phyloP scores from a whole-genome alignment of 2,329 filamentous ascomycete species.

The Zymoseptoria passerinii region DNA sequence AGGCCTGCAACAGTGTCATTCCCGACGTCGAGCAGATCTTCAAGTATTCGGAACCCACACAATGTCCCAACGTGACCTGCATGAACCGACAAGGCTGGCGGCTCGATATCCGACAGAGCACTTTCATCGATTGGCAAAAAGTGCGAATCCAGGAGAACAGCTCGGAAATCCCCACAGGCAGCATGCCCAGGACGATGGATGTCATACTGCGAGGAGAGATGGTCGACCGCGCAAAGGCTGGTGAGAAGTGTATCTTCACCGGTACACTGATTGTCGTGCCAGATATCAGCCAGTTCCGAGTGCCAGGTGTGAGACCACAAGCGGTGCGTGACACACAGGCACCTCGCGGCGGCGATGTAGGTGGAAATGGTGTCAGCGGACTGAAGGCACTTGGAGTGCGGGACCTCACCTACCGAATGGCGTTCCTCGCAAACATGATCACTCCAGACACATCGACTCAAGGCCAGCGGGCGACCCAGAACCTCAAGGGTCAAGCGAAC shows the following conservation, averaged over 20 bases:
- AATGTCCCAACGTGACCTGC: conserved; percentile 83
- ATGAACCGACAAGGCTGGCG: conserved; percentile 90
- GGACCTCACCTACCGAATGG: conserved; percentile 88
- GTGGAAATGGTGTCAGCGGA: conserved; percentile 76
- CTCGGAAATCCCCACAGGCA: conserved; percentile 93
- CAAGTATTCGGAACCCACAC: conserved; percentile 90
- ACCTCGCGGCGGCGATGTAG: conserved; percentile 61
- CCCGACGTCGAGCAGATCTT: conserved; percentile 96
- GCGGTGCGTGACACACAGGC: conserved; percentile 76
- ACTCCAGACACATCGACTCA: conserved; percentile 76
- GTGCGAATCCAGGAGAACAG: conserved; percentile 97
- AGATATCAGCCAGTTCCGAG: conserved; percentile 86
- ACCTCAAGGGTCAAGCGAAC: conserved; percentile 62
- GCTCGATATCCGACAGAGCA: conserved; percentile 92
- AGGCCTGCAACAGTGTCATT: conserved; percentile 74
- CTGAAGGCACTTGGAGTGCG: conserved; percentile 89
- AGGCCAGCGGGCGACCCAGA: conserved; percentile 60
- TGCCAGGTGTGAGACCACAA: conserved; percentile 76
- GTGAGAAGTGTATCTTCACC: conserved; percentile 97
- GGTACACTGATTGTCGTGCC: conserved; percentile 93
- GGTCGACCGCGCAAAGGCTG: conserved; percentile 92
- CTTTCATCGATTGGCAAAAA: conserved; percentile 98
- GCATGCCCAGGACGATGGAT: conserved; percentile 97
- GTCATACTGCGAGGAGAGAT: conserved; percentile 94
- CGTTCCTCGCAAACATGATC: conserved; percentile 96